Evolutionary conservation across 805 yeast species (phyloP).

Genomic region (Myxozyma vanderwaltii): DNA sequence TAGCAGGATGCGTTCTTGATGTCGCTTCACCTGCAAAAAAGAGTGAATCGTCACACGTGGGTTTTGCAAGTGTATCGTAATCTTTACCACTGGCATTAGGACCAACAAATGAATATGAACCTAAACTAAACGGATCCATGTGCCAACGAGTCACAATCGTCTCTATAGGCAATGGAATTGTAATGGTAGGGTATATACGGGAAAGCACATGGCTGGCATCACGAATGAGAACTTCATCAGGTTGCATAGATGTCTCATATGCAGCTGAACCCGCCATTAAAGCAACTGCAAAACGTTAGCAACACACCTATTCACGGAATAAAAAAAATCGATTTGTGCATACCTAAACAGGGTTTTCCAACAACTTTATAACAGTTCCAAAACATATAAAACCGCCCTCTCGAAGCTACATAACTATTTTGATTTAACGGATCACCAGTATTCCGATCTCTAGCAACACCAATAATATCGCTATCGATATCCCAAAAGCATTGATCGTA

Average conservation of each 20-base stretch:
- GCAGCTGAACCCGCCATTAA: conserved; percentile 47
- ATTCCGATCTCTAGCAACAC: conserved; percentile 40
- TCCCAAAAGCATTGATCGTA: conserved; percentile 48
- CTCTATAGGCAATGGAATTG: conserved; percentile 41
- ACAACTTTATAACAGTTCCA: conserved; percentile 44
- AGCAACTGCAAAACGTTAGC: conserved; percentile 38
- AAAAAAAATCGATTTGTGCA: not conserved
- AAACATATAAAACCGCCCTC: conserved; percentile 47
- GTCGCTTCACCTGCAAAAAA: conserved; percentile 52
- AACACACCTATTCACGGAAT: not conserved
- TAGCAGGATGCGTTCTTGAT: conserved; percentile 47
- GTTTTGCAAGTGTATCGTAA: conserved; percentile 46
- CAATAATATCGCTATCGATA: conserved; percentile 39
- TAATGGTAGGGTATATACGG: conserved; percentile 37
- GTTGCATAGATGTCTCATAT: conserved; percentile 36
- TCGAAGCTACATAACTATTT: conserved; percentile 34
- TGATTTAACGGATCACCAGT: conserved; percentile 24
- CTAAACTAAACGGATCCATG: conserved; percentile 71
- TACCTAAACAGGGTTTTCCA: conserved; percentile 44
- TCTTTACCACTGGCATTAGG: conserved; percentile 48
- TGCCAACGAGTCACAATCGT: conserved; percentile 73
- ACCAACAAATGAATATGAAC: conserved; percentile 64
- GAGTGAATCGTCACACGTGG: conserved; percentile 41
- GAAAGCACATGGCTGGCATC: conserved; percentile 41
- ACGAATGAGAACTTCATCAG: conserved; percentile 43